Evolutionary conservation across 768 basidiomycete species (phyloP).

Genomic region (Tricholomella constricta): DNA sequence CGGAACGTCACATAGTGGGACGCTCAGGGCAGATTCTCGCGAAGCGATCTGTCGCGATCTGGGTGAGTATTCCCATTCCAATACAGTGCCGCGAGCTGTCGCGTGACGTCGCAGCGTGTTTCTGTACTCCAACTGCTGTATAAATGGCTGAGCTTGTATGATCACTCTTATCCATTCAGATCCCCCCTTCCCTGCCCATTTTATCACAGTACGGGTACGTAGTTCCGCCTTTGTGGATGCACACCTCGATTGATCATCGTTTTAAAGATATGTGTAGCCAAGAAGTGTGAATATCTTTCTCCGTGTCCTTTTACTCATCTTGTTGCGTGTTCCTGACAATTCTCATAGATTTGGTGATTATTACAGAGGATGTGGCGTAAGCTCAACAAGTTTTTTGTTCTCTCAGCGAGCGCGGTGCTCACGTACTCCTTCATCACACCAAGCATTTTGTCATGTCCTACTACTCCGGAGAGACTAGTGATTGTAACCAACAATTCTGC

Average conservation of each 20-base stretch:
- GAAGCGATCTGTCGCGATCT: constrained; percentile 23
- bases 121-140: constrained; percentile 22
- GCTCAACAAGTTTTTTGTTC: constrained; percentile 18
- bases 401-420: constrained; percentile 8
- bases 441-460: constrained; percentile 69
- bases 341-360: constrained; percentile 41
- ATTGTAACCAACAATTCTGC: constrained; percentile 56
- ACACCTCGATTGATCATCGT: constrained; percentile 5
- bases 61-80: constrained; percentile 14
- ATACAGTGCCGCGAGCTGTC: constrained; percentile 24
- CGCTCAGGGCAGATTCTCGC: constrained; percentile 25
- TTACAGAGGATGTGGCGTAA: constrained; percentile 45
- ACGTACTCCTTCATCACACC: neutral
- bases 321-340: constrained; percentile 10
- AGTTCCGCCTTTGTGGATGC: neutral
- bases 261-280: constrained; percentile 51
- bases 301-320: neutral
- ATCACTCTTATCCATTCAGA: constrained; percentile 19
- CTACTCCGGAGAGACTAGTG: constrained; percentile 58
- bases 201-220: constrained; percentile 6
- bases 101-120: constrained; percentile 33
- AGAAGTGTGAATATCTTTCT: constrained; percentile 48
- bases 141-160: constrained; percentile 20
- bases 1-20: constrained; percentile 14
- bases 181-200: constrained; percentile 13